Evolutionary conservation across 2,329 filamentous ascomycete species (phyloP), one percentile per base, ranked within the genome.

Genomic region (Fusarium dimerum): DNA sequence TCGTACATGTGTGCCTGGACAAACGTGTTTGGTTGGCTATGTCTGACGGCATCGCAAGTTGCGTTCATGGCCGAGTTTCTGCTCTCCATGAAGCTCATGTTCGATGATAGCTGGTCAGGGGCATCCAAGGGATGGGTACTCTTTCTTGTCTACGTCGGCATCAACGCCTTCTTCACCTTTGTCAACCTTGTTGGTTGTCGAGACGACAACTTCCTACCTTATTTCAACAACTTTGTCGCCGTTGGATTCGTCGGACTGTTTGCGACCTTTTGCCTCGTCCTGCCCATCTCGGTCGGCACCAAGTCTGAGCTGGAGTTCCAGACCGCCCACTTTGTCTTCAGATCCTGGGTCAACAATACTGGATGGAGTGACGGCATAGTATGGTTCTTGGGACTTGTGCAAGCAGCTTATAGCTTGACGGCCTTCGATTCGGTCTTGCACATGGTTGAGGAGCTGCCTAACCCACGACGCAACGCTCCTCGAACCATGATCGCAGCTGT

Each of bases 21-120:
- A 61, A 84, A 83, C 59, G 80, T 76, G 0, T 83, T 84, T 57
- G 81, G 81, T 12, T 84, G 81, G 81, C 82, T 79, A 78, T 78
- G 79, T 1, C 67, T 84, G 52, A 78, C 78, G 0, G 81, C 81
- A 0, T 82, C 78, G 3, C 76, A 80, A 55, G 72, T 78, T 18
- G 80, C 79, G 5, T 83, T 84, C 56, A 83, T 84, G 79, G 77
- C 80, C 2, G 73, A 82, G 50, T 82, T 84, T 56, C 65, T 82
- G 50, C 67, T 81, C n/a, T 75, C 77, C 3, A 79, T 83, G 71
- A 81, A 81, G 66, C 67, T 76, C 45, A 74, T 83, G 71, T 82
- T 80, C 50, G 71, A 78, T 5, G 71, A 71, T 0, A 68, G 75
- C 5, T 83, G 77, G 78, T 59, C 66, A 3, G 76, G 74, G 0